Evolutionary conservation across 306 rosid genomes (phyloP), one percentile per base, ranked within the genome.

Genomic region (Fragaria ananassa): DNA sequence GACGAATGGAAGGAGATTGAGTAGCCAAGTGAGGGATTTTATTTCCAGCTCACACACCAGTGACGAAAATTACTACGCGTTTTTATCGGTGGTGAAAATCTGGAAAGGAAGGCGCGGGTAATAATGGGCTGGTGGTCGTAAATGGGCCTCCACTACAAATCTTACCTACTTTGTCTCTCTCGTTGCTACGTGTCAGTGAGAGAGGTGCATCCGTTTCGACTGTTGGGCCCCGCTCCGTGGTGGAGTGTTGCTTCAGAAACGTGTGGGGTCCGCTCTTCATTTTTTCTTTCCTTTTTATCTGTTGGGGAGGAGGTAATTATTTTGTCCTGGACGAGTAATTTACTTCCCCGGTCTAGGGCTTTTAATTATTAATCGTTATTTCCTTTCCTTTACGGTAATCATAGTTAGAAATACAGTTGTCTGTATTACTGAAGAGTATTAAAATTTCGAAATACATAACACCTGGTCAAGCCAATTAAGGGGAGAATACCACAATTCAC

Each of bases 231-330:
- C 37, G 37, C 65, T 60, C 13, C 61, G 18, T 11, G 18, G 10
- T 25, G 67, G 69, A 64, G 69, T 64, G 69, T 64, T 34, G 1
- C 14, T 2, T 63, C 46, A 3, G 69, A 3, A 35, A 64, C 46
- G 46, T 35, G 27, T 64, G 74, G 90, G 85, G 37, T 29, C 78
- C 85, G 53, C 71, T 75, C 72, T 27, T 71, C 61, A 1, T 41
- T 1, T 61, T 80, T 21, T 31, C 35, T 49, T 21, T 12, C 29
- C 14, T 29, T 53, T 13, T 23, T 23, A 23, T 57, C 10, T 23
- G 65, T 65, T 65, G 72, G 73, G 31, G 42, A 49, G 6, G 6
- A 6, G 51, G 0, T 29, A 1, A 18, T 37, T 21, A 47, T 50
- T 21, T 49, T 50, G 60, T 10, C 60, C 19, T 5, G 21, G 21